These are phyloP conservation scores for Diaporthe sp. DNA, from an alignment of 2,329 filamentous ascomycete species.

Conservation along the genomic window DNA sequence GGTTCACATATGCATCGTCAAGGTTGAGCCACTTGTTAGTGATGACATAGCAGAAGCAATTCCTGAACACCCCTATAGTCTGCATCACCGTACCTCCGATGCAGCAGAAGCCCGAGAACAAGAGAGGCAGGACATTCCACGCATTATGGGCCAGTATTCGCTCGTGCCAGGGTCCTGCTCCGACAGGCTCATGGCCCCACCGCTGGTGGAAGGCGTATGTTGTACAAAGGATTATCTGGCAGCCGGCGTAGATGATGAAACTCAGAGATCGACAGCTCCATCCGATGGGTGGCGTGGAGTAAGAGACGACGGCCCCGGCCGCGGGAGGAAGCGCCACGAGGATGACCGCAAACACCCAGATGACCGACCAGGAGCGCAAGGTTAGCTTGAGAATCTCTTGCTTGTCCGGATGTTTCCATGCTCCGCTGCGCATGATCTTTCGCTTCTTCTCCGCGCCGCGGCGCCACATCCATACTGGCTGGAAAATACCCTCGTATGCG, in stretches of 20 bases:
- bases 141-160: not conserved
- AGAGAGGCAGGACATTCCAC: not conserved
- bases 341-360: constrained; percentile 7
- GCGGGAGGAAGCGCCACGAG: not conserved
- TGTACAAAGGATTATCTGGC: not conserved
- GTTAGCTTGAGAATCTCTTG: not conserved
- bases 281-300: not conserved
- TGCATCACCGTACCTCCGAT: not conserved
- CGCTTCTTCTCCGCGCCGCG: not conserved
- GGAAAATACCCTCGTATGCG: not conserved
- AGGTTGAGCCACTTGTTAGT: not conserved
- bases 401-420: not conserved
- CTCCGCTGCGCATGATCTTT: not conserved
- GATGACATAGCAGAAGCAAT: constrained; percentile 1
- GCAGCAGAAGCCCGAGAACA: not conserved
- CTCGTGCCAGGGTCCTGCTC: not conserved
- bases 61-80: not conserved
- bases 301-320: not conserved
- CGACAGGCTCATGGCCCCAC: not conserved
- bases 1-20: not conserved
- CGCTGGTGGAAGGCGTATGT: not conserved
- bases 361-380: not conserved
- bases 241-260: not conserved
- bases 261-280: not conserved
- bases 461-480: constrained; percentile 1